These are phyloP conservation scores for Aegilops speltoides DNA, from an alignment of 176 grass and related monocot genomes.

Conservation along the genomic window DNA sequence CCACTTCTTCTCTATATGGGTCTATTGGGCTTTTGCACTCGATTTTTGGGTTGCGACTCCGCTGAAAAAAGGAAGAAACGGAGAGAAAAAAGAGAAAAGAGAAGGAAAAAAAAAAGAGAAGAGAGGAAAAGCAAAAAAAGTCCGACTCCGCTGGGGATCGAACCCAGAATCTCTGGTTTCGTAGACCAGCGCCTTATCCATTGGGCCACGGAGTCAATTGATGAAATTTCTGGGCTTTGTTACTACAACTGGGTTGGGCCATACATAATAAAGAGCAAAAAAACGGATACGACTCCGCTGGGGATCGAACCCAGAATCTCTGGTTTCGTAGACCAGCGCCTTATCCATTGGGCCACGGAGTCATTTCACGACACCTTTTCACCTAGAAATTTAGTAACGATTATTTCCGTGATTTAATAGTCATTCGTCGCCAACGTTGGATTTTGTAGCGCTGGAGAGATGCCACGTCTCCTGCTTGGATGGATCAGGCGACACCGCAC, in stretches of 20 bases:
- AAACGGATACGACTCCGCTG: constrained; percentile 45
- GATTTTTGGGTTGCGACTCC: background rate
- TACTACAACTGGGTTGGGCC: too few species aligned
- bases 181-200: constrained; percentile 98
- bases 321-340: constrained; percentile 98
- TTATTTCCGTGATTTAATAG: background rate
- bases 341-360: constrained; percentile 98
- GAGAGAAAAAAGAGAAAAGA: too few species aligned
- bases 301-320: constrained; percentile 99
- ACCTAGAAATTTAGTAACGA: too few species aligned
- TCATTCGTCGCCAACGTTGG: background rate
- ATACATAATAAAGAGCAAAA: too few species aligned
- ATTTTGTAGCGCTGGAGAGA: background rate
- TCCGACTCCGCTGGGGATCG: constrained; percentile 83
- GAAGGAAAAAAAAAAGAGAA: too few species aligned
- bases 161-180: constrained; percentile 99
- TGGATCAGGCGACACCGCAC: constrained; percentile 14
- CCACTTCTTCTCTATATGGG: background rate
- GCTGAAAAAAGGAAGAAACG: too few species aligned
- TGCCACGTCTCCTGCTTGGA: background rate
- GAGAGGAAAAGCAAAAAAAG: too few species aligned
- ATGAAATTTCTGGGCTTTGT: background rate
- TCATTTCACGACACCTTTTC: background rate
- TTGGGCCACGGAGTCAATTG: constrained; percentile 81
- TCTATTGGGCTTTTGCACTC: background rate